A percentile compares a stretch with the other conserved stretches of the same genome.
Evolutionary conservation across 2,329 filamentous ascomycete species (phyloP).

Genomic region (Aaosphaeria arxii): DNA sequence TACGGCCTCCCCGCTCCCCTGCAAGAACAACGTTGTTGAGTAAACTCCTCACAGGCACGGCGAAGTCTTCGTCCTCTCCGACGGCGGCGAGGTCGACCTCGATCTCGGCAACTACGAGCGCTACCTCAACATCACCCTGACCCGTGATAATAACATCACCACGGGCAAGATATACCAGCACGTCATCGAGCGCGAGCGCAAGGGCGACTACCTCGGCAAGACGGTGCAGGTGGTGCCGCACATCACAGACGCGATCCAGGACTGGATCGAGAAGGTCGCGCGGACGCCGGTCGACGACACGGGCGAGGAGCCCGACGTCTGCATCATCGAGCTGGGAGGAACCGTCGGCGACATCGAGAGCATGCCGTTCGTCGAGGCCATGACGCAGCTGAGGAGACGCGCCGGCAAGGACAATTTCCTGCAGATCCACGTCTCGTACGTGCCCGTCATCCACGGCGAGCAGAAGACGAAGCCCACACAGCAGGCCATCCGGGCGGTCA

Average conservation of each 20-base stretch:
- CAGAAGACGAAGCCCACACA: conserved; percentile 98
- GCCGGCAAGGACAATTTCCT: conserved; percentile 77
- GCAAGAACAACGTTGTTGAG: not conserved
- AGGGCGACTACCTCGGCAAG: conserved; percentile 79
- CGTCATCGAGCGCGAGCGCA: conserved; percentile 73
- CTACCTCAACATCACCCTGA: conserved; percentile 79
- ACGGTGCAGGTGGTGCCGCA: conserved; percentile 92
- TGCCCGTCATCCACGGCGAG: conserved; percentile 73
- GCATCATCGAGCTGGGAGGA: conserved; percentile 73
- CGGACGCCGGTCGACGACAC: conserved; percentile 84
- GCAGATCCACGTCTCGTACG: conserved; percentile 84
- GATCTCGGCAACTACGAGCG: conserved; percentile 76
- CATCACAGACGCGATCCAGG: conserved; percentile 85
- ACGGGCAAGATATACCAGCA: conserved; percentile 94
- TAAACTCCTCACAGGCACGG: conserved; percentile 61
- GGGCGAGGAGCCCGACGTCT: conserved; percentile 80
- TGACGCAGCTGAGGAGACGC: conserved; percentile 72
- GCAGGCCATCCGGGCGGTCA: conserved; percentile 78
- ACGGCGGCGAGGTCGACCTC: conserved; percentile 74
- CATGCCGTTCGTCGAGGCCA: conserved; percentile 82
- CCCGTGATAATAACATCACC: conserved; percentile 90
- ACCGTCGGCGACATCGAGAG: conserved; percentile 82
- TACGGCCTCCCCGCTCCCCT: conserved; percentile 28
- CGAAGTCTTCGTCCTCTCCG: conserved; percentile 83
- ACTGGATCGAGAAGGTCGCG: conserved; percentile 87